These are phyloP conservation scores for Rhododendron mucronatum DNA, from an alignment of 148 eudicot species.

Conservation along the genomic window DNA sequence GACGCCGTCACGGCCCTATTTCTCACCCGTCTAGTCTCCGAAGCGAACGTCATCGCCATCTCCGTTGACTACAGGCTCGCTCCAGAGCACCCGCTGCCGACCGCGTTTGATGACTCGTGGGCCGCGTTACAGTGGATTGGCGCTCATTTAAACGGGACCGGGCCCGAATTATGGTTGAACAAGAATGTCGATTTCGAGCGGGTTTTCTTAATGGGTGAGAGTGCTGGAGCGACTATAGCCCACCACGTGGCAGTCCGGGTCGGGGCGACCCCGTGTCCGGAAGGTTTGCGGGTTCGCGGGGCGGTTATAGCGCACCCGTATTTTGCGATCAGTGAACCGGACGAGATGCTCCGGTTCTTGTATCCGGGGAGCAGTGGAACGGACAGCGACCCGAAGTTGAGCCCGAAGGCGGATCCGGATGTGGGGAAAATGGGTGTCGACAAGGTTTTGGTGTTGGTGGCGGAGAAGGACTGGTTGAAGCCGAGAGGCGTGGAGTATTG, in stretches of 20 bases:
- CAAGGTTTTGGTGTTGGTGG: conserved; percentile 25
- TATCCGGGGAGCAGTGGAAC: conserved; percentile 26
- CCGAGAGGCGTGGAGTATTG: conserved; percentile 24
- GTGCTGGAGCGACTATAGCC: conserved; percentile 41
- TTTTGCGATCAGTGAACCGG: conserved; percentile 22
- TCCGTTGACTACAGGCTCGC: conserved; percentile 30
- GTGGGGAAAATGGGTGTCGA: conserved; percentile 19
- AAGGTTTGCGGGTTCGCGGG: conserved; percentile 5
- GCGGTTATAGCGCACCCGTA: conserved; percentile 27
- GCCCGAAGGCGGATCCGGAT: conserved; percentile 31
- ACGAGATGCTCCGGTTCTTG: conserved; percentile 16
- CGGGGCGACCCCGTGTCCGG: not conserved
- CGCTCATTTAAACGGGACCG: conserved; percentile 10
- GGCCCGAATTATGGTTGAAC: conserved; percentile 29
- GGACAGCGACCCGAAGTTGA: conserved; percentile 31
- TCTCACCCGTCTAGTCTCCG: not conserved
- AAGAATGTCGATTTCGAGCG: conserved; percentile 19
- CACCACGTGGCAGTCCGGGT: not conserved
- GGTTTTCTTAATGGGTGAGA: conserved; percentile 36
- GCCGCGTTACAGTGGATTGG: conserved; percentile 25
- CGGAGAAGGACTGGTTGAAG: conserved; percentile 24
- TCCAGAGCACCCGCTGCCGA: conserved; percentile 34
- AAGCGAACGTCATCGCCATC: conserved; percentile 13
- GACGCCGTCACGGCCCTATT: not conserved
- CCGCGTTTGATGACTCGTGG: conserved; percentile 37